Conservation (phyloP, 2,329 filamentous ascomycete genomes). For the Pseudopyrenochaeta lycopersici region DNA sequence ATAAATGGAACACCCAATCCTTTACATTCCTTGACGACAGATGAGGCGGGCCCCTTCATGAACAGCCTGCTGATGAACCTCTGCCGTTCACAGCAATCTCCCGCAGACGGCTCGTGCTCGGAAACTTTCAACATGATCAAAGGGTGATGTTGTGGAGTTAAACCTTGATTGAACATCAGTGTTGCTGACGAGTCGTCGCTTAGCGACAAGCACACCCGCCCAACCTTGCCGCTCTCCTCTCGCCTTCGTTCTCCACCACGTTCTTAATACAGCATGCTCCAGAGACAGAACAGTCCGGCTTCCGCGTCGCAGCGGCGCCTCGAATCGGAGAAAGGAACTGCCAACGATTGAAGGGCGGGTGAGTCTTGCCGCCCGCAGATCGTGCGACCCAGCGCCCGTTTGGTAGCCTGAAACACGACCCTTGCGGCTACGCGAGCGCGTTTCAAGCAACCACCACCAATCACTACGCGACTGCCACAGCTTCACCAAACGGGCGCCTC, state of each 20-base stretch:
- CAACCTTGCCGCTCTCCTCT: constrained; percentile 1
- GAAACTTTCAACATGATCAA: neutral
- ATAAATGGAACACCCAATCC: too few species aligned
- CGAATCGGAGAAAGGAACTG: constrained; percentile 13
- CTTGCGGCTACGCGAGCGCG: constrained; percentile 30
- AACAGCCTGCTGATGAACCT: neutral
- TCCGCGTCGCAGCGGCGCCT: constrained; percentile 14
- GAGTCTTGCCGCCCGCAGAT: constrained; percentile 43
- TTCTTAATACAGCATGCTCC: constrained; percentile 5
- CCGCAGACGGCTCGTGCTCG: neutral
- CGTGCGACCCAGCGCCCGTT: constrained; percentile 30
- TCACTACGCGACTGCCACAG: constrained; percentile 40
- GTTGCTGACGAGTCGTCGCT: constrained; percentile 4
- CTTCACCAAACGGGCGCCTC: constrained; percentile 39
- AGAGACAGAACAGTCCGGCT: constrained; percentile 1
- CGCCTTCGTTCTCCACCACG: neutral
- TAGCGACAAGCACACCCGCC: constrained; percentile 8
- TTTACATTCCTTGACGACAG: too few species aligned
- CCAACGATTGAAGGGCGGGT: constrained; percentile 26
- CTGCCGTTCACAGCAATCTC: neutral
- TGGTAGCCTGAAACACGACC: constrained; percentile 43
- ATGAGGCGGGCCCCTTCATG: too few species aligned
- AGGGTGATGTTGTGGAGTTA: constrained; percentile 6
- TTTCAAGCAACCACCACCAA: constrained; percentile 43
- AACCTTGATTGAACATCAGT: neutral